Conservation (phyloP, 2,329 filamentous ascomycete species). For the Ceratocystis ficicola region DNA sequence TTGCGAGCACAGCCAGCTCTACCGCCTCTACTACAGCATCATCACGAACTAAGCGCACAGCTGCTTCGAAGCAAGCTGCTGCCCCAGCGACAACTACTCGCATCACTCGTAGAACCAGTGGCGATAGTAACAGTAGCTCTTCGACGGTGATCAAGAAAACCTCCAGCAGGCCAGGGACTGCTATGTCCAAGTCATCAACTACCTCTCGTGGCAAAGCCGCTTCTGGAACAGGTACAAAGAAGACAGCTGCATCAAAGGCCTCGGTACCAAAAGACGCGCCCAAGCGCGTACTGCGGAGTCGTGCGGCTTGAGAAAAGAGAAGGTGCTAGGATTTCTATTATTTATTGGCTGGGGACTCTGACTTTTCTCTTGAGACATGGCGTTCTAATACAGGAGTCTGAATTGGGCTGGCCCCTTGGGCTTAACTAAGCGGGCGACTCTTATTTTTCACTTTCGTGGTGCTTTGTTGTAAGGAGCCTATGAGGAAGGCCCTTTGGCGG, state of each 20-base stretch:
- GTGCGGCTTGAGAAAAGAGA: constrained; percentile 27
- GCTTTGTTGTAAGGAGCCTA: background rate
- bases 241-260: constrained; percentile 40
- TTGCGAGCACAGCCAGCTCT: constrained; percentile 32
- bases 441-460: background rate
- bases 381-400: background rate
- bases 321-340: background rate
- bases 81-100: constrained; percentile 36
- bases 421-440: background rate
- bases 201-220: constrained; percentile 33
- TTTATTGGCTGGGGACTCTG: too few relatives aligned
- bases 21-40: constrained; percentile 32
- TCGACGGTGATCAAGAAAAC: constrained; percentile 52
- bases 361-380: too few relatives aligned
- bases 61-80: constrained; percentile 28
- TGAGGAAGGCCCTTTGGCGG: background rate
- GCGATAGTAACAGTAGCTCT: constrained; percentile 51
- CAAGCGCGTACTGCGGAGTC: constrained; percentile 44
- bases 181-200: constrained; percentile 30
- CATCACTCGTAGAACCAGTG: constrained; percentile 48
- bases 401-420: background rate
- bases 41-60: constrained; percentile 25
- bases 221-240: constrained; percentile 40
- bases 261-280: constrained; percentile 38
- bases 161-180: constrained; percentile 28